Conservation (phyloP, 148 eudicot genomes). For the Diospyros lotus region DNA sequence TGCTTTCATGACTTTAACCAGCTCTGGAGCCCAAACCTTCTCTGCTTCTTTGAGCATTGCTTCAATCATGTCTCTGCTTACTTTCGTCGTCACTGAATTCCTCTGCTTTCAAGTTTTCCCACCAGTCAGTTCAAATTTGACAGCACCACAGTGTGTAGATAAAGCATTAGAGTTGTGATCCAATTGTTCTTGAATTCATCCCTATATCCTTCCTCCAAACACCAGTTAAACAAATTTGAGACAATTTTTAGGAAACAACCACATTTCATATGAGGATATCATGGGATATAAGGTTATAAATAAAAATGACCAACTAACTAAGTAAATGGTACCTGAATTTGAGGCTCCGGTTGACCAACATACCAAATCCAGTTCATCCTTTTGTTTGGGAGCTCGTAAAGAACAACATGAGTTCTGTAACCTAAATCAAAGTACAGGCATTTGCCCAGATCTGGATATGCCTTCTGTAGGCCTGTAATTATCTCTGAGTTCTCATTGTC, state of each 20-base stretch:
- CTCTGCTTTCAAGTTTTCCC: constrained; percentile 31
- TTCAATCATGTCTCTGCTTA: constrained; percentile 49
- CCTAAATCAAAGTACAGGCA: constrained; percentile 68
- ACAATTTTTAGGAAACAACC: too few relatives aligned
- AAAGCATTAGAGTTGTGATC: not conserved
- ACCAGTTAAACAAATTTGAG: too few relatives aligned
- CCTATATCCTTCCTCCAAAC: too few relatives aligned
- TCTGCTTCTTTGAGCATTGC: constrained; percentile 62
- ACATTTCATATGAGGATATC: too few relatives aligned
- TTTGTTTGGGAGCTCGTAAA: constrained; percentile 62
- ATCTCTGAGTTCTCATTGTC: constrained; percentile 42
- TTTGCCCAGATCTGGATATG: constrained; percentile 67
- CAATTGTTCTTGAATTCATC: too few relatives aligned
- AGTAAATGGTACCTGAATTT: constrained; percentile 39
- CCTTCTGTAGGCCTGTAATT: constrained; percentile 37
- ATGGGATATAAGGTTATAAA: too few relatives aligned
- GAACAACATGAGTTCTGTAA: constrained; percentile 43
- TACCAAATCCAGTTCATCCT: constrained; percentile 95
- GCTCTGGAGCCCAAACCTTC: constrained; percentile 56
- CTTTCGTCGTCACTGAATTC: constrained; percentile 76
- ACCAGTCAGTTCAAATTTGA: not conserved
- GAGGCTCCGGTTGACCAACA: constrained; percentile 68
- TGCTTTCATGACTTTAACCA: constrained; percentile 49
- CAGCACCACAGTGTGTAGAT: not conserved
- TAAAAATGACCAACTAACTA: not conserved